Evolutionary conservation across 208 protist species (phyloP).

Genomic region (Leishmania major): DNA sequence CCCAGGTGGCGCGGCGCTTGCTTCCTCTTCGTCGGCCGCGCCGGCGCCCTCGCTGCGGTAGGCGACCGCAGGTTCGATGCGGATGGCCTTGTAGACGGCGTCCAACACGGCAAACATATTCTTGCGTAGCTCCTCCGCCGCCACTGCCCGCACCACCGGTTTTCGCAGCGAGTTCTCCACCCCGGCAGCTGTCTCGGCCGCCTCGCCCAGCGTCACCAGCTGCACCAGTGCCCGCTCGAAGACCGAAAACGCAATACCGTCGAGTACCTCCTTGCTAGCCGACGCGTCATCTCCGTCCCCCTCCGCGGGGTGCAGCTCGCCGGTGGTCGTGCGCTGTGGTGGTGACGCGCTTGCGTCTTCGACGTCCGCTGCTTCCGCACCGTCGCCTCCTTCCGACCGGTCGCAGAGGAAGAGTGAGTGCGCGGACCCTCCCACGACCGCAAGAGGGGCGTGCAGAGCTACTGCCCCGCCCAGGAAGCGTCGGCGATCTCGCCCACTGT

Average conservation of each 20-base stretch:
- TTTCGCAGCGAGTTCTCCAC: constrained; percentile 24
- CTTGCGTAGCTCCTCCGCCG: constrained; percentile 36
- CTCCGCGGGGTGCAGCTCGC: not conserved
- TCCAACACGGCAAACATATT: constrained; percentile 43
- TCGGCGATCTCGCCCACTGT: constrained; percentile 8
- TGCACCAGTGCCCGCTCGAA: constrained; percentile 49
- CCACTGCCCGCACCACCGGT: constrained; percentile 26
- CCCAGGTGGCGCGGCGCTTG: constrained; percentile 4
- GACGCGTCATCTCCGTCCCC: not conserved
- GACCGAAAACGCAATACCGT: constrained; percentile 35
- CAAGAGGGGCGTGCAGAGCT: not conserved
- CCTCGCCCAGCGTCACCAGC: constrained; percentile 48
- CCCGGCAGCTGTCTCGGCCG: constrained; percentile 16
- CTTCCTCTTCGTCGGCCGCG: not conserved
- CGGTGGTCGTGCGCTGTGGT: not conserved
- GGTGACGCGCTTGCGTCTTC: not conserved
- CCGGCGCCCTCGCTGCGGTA: constrained; percentile 7
- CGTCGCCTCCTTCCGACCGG: not conserved
- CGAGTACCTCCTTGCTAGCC: constrained; percentile 5
- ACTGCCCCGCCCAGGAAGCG: not conserved
- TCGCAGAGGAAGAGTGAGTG: not conserved
- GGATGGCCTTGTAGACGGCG: constrained; percentile 39
- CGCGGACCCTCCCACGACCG: not conserved
- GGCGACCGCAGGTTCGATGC: constrained; percentile 26
- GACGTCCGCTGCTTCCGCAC: not conserved